These are phyloP conservation scores for Dothistroma pini DNA, from an alignment of 2,329 filamentous ascomycete species.

Conservation along the genomic window DNA sequence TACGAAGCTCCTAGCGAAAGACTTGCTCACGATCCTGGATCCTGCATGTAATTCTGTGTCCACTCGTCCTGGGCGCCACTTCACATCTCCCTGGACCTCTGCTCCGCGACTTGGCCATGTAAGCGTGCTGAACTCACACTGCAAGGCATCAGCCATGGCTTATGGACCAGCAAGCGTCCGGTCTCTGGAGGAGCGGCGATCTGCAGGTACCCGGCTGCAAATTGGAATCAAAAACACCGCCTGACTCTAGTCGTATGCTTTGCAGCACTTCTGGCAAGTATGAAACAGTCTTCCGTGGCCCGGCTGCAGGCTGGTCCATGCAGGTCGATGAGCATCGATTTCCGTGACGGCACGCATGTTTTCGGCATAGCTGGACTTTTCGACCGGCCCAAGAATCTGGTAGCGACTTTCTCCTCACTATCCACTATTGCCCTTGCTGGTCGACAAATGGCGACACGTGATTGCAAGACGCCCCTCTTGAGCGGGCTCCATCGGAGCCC, in stretches of 20 bases:
- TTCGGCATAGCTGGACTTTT: not conserved
- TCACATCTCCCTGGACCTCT: not conserved
- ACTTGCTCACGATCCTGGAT: not conserved
- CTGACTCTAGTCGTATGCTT: not conserved
- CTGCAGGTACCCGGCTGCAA: constrained; percentile 10
- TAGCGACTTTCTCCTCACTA: not conserved
- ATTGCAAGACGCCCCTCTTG: not conserved
- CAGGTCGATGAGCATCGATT: not conserved
- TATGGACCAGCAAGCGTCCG: not conserved
- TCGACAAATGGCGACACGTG: not conserved
- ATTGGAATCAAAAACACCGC: not conserved
- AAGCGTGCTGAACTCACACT: not conserved
- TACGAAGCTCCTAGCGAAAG: not conserved
- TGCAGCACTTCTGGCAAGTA: not conserved
- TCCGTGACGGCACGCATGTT: not conserved
- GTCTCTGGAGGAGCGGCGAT: not conserved
- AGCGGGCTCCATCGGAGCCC: not conserved
- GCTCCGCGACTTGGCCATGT: not conserved
- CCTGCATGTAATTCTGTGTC: not conserved
- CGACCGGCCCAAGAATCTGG: not conserved
- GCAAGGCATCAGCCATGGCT: not conserved
- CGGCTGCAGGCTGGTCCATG: not conserved
- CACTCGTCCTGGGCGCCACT: not conserved
- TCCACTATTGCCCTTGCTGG: not conserved
- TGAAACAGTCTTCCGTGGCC: not conserved